Percentiles rank a stretch among this genome's conserved stretches.
phyloP scores from a whole-genome alignment of 352 stramenopile genomes.

The Phytophthora sp. region DNA sequence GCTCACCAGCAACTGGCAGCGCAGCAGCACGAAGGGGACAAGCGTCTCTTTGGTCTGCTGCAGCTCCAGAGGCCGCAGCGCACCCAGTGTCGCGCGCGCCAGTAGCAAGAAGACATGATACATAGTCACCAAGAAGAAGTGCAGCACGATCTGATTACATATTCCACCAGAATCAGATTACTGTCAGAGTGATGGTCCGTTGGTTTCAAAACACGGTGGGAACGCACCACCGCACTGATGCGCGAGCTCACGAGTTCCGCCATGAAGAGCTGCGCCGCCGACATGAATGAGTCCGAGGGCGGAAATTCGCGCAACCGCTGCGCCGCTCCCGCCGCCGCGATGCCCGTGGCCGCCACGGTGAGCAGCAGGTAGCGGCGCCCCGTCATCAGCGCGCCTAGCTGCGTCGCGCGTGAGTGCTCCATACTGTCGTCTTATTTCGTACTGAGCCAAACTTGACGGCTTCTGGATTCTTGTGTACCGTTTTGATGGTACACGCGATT shows the following conservation, averaged over 20 bases:
- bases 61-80: conserved; percentile 58
- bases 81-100: conserved; percentile 50
- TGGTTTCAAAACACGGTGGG: conserved; percentile 11
- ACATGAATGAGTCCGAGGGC: conserved; percentile 15
- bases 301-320: conserved; percentile 42
- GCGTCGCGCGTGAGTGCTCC: conserved; percentile 19
- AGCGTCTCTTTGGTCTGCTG: conserved; percentile 86
- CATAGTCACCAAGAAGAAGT: conserved; percentile 73
- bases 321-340: conserved; percentile 53
- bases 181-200: conserved; percentile 28
- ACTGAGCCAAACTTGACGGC: neutral
- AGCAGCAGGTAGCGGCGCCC: conserved; percentile 70
- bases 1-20: conserved; percentile 71
- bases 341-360: conserved; percentile 59
- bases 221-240: conserved; percentile 59
- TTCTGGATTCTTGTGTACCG: conserved; percentile 14
- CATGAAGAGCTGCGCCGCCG: conserved; percentile 31
- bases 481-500: neutral
- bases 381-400: conserved; percentile 52
- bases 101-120: conserved; percentile 70
- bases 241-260: conserved; percentile 61
- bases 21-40: conserved; percentile 78
- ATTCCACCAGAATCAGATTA: conserved; percentile 6
- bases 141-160: conserved; percentile 60
- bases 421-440: conserved; percentile 25